phyloP scores from a whole-genome alignment of 2,329 filamentous ascomycete genomes.

The Tolypocladium inflatum region DNA sequence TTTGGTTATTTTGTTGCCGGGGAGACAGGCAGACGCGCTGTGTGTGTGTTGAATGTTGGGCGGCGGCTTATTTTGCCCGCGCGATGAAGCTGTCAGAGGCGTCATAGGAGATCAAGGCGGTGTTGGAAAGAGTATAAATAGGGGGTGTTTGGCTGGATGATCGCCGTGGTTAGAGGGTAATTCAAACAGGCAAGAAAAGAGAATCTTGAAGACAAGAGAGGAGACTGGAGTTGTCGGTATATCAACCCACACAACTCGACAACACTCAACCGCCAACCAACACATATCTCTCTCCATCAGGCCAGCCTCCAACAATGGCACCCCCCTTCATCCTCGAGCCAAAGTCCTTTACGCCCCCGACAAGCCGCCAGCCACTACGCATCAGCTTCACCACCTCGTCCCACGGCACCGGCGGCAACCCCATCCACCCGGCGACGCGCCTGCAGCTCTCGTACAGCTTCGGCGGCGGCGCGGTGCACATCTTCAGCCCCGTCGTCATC shows the following conservation, averaged over 20 bases:
- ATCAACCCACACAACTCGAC: neutral
- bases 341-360: neutral
- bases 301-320: neutral
- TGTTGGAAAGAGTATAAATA: neutral
- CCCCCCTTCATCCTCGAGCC: neutral
- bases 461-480: neutral
- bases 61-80: neutral
- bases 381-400: slow-evolving; percentile 4
- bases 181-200: neutral
- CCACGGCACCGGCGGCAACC: neutral
- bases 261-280: neutral
- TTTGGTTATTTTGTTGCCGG: neutral
- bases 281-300: neutral
- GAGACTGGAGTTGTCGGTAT: neutral
- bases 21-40: neutral
- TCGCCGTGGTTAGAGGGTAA: neutral
- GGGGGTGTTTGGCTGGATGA: neutral
- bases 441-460: slow-evolving; percentile 6
- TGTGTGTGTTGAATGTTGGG: neutral
- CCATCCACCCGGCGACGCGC: slow-evolving; percentile 4
- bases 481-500: neutral
- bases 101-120: neutral
- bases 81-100: neutral
- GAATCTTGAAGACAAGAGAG: neutral
- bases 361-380: neutral